A percentile compares a stretch with the other conserved stretches of the same genome.
Evolutionary conservation across 306 rosid genomes (phyloP).

Genomic region (Vigna radiata): DNA sequence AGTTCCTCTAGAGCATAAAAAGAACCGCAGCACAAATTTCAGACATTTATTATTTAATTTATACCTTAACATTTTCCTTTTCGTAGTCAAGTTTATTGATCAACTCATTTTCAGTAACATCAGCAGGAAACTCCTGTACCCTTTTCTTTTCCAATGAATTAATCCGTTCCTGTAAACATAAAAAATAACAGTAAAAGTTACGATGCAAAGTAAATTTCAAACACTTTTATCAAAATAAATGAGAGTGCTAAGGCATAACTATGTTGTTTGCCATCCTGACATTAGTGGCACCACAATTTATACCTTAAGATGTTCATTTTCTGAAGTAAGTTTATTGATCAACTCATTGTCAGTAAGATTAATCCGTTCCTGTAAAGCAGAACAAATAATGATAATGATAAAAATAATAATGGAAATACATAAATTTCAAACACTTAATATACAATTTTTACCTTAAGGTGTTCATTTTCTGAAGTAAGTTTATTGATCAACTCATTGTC

Average conservation of each 20-base stretch:
- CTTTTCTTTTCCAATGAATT: conserved; percentile 42
- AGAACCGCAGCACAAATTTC: neutral
- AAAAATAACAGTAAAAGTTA: neutral
- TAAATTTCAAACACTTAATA: conserved; percentile 2
- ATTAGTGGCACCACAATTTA: neutral
- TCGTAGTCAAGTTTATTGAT: conserved; percentile 60
- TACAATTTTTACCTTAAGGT: conserved; percentile 61
- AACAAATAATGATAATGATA: neutral
- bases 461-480: conserved; percentile 71
- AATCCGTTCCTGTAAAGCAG: conserved; percentile 40
- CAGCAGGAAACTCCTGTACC: conserved; percentile 51
- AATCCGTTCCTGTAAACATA: conserved; percentile 39
- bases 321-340: conserved; percentile 59
- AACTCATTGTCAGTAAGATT: conserved; percentile 56
- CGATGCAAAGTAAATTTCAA: conserved; percentile 1
- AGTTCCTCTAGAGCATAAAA: conserved; percentile 35
- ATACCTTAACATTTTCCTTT: conserved; percentile 78
- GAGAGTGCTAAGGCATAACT: too few relatives aligned
- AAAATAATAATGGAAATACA: neutral
- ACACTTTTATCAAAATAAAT: neutral
- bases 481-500: conserved; percentile 60
- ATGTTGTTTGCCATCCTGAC: too few relatives aligned
- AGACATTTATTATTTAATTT: conserved; percentile 11
- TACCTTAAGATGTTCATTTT: conserved; percentile 81
- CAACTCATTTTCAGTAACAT: conserved; percentile 56